Evolutionary conservation across 495 filamentous ascomycete genomes (phyloP).

Genomic region (Aspergillus saccharolyticus): DNA sequence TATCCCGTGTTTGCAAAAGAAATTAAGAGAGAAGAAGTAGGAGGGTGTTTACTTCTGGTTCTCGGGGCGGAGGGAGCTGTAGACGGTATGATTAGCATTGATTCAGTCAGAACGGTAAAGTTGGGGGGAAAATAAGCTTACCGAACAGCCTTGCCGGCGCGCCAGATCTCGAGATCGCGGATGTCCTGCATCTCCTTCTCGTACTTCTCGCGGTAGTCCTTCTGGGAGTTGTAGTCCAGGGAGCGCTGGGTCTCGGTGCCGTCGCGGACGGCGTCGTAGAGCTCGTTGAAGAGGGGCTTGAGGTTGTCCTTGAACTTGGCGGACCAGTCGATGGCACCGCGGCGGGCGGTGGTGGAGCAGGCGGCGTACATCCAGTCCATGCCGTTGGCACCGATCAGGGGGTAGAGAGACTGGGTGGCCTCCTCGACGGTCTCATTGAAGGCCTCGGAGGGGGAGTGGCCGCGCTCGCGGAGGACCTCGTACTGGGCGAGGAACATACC

Average conservation of each 20-base stretch:
- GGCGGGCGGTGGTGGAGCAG: conserved; percentile 96
- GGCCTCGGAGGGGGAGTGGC: conserved; percentile 94
- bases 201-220: conserved; percentile 92
- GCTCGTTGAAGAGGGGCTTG: conserved; percentile 96
- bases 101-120: conserved; percentile 2
- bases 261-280: conserved; percentile 85
- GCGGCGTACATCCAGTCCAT: conserved; percentile 99
- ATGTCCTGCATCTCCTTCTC: conserved; percentile 97
- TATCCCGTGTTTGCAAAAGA: conserved; percentile 15
- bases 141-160: conserved; percentile 94
- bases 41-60: conserved; percentile 75
- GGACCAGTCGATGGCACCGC: conserved; percentile 98
- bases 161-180: conserved; percentile 95
- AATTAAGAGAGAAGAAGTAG: conserved; percentile 3
- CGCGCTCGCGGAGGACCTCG: conserved; percentile 97
- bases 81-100: conserved; percentile 25
- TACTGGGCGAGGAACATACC: conserved; percentile 99
- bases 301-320: conserved; percentile 88
- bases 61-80: conserved; percentile 76
- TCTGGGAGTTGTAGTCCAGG: conserved; percentile 90
- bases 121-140: conserved; percentile 27
- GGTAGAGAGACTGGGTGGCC: conserved; percentile 96
- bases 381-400: conserved; percentile 88
- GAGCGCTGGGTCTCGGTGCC: conserved; percentile 90
- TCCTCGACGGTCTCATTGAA: conserved; percentile 99